Conservation (phyloP, 2,329 filamentous ascomycete genomes). For the Penicillium sp. region DNA sequence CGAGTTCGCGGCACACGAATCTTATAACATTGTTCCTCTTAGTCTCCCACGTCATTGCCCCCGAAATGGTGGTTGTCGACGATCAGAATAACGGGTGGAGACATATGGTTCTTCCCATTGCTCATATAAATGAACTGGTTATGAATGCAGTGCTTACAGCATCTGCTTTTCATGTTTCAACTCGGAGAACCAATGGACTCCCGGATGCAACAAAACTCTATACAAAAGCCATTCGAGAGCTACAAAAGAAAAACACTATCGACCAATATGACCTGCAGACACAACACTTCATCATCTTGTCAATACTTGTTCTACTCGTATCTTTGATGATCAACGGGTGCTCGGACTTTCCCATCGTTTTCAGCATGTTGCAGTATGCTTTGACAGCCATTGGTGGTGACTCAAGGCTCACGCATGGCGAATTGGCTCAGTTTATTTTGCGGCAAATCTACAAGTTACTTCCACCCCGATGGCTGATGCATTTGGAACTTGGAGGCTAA, state of each 20-base stretch:
- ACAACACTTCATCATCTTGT: neutral
- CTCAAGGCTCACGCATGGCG: neutral
- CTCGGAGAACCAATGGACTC: neutral
- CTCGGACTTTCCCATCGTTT: neutral
- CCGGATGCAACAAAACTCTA: neutral
- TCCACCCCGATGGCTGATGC: neutral
- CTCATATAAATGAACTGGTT: neutral
- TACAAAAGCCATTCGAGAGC: neutral
- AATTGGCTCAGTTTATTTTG: neutral
- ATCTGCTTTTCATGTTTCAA: neutral
- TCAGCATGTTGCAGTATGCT: neutral
- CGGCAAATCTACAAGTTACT: neutral
- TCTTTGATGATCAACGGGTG: neutral
- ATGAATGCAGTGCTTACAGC: neutral
- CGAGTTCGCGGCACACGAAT: no score
- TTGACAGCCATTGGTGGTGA: neutral
- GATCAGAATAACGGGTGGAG: neutral
- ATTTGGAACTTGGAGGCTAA: neutral
- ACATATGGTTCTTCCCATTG: neutral
- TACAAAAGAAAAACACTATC: neutral
- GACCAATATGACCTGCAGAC: neutral
- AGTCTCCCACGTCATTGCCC: neutral
- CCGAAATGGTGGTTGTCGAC: neutral
- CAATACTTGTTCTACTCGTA: neutral
- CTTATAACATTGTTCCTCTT: neutral